These are phyloP conservation scores for Austroboletus novae-zelandiae DNA, from an alignment of 1,284 basidiomycete species.

Conservation along the genomic window DNA sequence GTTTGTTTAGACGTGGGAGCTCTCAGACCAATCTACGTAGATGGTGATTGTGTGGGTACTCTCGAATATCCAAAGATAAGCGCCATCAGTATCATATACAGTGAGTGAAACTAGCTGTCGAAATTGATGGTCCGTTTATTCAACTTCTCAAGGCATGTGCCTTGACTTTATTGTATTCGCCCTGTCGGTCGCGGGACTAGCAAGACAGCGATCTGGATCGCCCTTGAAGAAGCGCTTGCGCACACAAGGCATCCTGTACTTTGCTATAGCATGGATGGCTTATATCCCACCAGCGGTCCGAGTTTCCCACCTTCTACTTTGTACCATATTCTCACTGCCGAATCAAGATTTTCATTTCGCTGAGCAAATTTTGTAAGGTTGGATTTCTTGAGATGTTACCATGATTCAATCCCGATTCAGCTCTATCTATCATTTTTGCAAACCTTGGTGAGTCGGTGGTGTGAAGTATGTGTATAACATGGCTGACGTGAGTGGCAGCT, in stretches of 20 bases:
- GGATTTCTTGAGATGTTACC: neutral
- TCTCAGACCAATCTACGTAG: conserved; percentile 1
- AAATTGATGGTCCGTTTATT: neutral
- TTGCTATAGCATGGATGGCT: conserved; percentile 5
- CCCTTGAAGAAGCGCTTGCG: conserved; percentile 11
- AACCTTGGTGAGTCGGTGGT: conserved; percentile 4
- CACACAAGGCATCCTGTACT: conserved; percentile 20
- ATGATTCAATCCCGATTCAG: conserved; percentile 4
- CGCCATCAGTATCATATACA: conserved; percentile 8
- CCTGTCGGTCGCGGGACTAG: conserved; percentile 15
- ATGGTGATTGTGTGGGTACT: conserved; percentile 1
- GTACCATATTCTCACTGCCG: neutral
- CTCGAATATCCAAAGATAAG: neutral
- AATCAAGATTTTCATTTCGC: conserved; percentile 7
- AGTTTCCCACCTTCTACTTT: neutral
- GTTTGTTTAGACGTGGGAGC: neutral
- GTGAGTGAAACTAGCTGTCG: conserved; percentile 7
- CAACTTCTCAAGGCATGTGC: conserved; percentile 4
- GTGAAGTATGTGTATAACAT: neutral
- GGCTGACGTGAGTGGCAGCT: conserved; percentile 11
- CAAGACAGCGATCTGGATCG: conserved; percentile 9
- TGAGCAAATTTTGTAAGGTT: conserved; percentile 1
- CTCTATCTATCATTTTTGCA: neutral
- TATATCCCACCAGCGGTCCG: conserved; percentile 14
- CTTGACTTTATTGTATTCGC: conserved; percentile 19